Evolutionary conservation across 805 yeast species (phyloP).

Genomic region (Ogataea naganishii): DNA sequence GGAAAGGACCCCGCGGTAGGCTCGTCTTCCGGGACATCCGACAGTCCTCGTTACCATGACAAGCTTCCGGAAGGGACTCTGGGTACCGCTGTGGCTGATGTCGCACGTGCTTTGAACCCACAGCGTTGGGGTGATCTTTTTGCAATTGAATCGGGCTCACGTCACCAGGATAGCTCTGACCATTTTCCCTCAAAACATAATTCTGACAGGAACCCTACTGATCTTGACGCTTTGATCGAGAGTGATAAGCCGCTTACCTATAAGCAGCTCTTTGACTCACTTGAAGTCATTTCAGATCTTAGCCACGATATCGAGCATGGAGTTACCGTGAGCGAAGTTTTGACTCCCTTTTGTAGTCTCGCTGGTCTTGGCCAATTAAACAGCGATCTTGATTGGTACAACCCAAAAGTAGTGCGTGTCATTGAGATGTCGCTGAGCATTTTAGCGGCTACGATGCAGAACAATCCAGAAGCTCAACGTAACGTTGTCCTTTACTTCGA

Average conservation of each 20-base stretch:
- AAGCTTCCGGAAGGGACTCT: not conserved
- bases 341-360: conserved; percentile 23
- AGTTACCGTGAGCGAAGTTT: conserved; percentile 28
- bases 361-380: conserved; percentile 16
- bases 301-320: conserved; percentile 65
- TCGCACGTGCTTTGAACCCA: not conserved
- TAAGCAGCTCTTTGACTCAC: conserved; percentile 13
- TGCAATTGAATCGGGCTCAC: conserved; percentile 1
- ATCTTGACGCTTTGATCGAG: conserved; percentile 2
- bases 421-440: conserved; percentile 51
- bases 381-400: conserved; percentile 3
- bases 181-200: conserved; percentile 7
- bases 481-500: no score
- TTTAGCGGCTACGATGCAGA: conserved; percentile 61
- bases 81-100: not conserved
- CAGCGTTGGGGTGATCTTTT: not conserved
- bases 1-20: conserved; percentile 1
- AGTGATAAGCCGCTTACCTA: not conserved
- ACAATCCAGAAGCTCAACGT: conserved; percentile 49
- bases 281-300: conserved; percentile 45
- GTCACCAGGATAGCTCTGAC: conserved; percentile 8
- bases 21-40: no score
- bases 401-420: conserved; percentile 10
- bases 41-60: not conserved
- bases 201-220: conserved; percentile 2